These are phyloP conservation scores for Colletotrichum sp. DNA, from an alignment of 2,329 filamentous ascomycete species.

Conservation along the genomic window DNA sequence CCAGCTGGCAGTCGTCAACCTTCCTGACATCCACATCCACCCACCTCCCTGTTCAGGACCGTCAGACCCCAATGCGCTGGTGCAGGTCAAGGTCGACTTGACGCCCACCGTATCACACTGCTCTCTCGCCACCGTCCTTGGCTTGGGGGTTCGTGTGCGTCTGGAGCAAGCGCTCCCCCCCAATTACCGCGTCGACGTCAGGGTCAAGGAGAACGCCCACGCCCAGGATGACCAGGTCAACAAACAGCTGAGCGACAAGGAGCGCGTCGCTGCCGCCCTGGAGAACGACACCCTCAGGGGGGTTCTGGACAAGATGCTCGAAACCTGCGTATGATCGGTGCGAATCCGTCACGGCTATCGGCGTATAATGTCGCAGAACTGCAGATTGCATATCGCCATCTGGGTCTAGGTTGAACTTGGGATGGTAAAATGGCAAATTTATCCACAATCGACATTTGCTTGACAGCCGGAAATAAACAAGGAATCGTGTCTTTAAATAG, in stretches of 20 bases:
- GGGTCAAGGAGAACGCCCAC: slow-evolving; percentile 96
- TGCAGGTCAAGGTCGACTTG: slow-evolving; percentile 82
- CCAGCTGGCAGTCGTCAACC: slow-evolving; percentile 91
- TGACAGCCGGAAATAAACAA: background rate
- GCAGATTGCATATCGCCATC: background rate
- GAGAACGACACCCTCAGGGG: slow-evolving; percentile 92
- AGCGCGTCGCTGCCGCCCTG: slow-evolving; percentile 90
- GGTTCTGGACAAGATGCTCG: slow-evolving; percentile 92
- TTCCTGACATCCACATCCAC: slow-evolving; percentile 87
- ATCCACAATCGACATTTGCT: background rate
- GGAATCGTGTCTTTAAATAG: background rate
- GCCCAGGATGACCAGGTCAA: slow-evolving; percentile 94
- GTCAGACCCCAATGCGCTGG: slow-evolving; percentile 61
- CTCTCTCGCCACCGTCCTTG: slow-evolving; percentile 94
- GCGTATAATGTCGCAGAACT: background rate
- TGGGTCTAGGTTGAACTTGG: background rate
- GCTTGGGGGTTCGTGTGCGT: slow-evolving; percentile 87
- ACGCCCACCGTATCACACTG: slow-evolving; percentile 98
- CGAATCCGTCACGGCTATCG: background rate
- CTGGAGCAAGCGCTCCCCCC: slow-evolving; percentile 91
- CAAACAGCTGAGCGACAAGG: slow-evolving; percentile 96
- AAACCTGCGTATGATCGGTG: slow-evolving; percentile 69
- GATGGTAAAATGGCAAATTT: background rate
- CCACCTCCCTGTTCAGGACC: slow-evolving; percentile 65
- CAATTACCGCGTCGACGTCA: slow-evolving; percentile 89